Percentiles rank a stretch among this genome's conserved stretches.
Evolutionary conservation across 139 green algal species (phyloP).

Genomic region (Eudorina sp.): DNA sequence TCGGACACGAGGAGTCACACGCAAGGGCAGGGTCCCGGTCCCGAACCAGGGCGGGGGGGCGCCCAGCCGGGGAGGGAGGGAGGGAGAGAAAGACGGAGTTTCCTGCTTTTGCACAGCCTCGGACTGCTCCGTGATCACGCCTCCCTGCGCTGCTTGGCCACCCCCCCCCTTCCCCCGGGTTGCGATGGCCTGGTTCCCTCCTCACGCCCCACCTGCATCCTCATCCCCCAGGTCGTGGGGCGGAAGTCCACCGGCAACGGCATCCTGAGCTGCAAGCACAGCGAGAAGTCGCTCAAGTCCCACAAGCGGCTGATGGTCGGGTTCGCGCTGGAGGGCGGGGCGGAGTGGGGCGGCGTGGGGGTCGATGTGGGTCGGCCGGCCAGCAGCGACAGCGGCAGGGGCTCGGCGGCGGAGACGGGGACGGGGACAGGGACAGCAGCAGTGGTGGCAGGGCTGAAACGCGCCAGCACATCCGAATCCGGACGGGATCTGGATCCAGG

Average conservation of each 20-base stretch:
- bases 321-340: conserved; percentile 1
- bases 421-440: neutral
- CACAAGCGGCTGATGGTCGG: conserved; percentile 21
- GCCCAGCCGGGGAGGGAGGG: too few relatives aligned
- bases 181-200: too few relatives aligned
- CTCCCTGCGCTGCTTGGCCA: too few relatives aligned
- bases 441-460: neutral
- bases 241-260: neutral
- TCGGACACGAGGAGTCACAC: too few relatives aligned
- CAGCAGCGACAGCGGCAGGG: neutral
- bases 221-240: neutral
- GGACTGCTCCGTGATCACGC: too few relatives aligned
- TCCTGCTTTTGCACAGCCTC: too few relatives aligned
- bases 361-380: neutral
- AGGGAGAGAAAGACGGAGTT: too few relatives aligned
- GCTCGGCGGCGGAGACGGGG: too few relatives aligned
- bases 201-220: too few relatives aligned
- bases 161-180: too few relatives aligned
- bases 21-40: too few relatives aligned
- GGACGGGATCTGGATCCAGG: conserved; percentile 12
- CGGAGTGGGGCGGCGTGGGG: neutral
- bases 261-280: neutral
- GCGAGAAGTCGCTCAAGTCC: conserved; percentile 16
- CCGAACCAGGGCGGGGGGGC: too few relatives aligned
- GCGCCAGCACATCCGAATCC: neutral